Evolutionary conservation across 768 basidiomycete genomes (phyloP), one percentile per base, ranked within the genome.

Genomic region (Phylloporus sp.): DNA sequence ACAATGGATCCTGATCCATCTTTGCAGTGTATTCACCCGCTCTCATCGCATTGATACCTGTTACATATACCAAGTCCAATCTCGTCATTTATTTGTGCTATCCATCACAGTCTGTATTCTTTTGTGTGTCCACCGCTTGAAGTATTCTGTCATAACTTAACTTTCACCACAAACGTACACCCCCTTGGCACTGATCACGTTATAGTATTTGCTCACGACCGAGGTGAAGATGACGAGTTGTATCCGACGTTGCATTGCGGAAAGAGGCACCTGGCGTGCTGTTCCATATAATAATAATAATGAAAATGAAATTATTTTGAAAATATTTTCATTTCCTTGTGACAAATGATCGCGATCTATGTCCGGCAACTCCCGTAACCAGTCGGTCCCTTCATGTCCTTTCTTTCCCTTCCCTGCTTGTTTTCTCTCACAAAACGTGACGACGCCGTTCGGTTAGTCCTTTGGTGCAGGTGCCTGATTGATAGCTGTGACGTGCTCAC

Each of bases 81-180:
- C 27, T 46, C 48, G 53, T 44, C 44, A 50, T 55, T 42, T 58
- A 48, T 58, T 39, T 59, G 21, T 53, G 51, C 49, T 58, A 42
- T 54, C 47, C 49, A 38, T 38, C 50, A 61, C 38, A 46, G 48
- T 42, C 46, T 60, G 60, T 61, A 62, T 56, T 62, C 26, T 46
- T 35, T 28, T 39, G 31, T 42, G 31, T 42, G 21, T 21, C 26
- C 43, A 38, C 43, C 42, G 17, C 48, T 52, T 48, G 46, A 55
- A 38, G 39, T 35, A 42, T 55, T 44, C 46, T 46, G 47, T 32
- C 43, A 31, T 59, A 44, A 49, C 45, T 53, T 54, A 49, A 23
- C 40, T 38, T 10, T n/a, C 27, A 29, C 6, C 29, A 31, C 29
- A 31, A 15, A 31, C 15, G 29, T 31, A 23, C 28, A 24, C 38